These are phyloP conservation scores for Magnusiomyces ingens DNA, from an alignment of 1,139 yeast genomes.

Conservation along the genomic window DNA sequence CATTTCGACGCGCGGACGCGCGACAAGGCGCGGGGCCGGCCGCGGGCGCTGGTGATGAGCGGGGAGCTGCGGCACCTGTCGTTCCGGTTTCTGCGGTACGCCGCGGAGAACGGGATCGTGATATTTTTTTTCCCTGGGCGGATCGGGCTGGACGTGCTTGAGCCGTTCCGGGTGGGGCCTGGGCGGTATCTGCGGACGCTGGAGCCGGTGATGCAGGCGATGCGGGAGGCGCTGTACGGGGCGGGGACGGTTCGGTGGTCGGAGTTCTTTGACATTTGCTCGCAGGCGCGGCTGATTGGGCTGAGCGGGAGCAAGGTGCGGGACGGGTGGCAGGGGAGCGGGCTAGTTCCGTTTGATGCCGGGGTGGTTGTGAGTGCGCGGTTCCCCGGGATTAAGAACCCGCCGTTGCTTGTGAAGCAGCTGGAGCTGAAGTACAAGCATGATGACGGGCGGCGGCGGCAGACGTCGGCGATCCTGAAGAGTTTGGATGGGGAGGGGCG, in stretches of 20 bases:
- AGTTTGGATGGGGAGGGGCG: no score
- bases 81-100: constrained; percentile 9
- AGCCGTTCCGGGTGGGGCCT: constrained; percentile 7
- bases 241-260: background rate
- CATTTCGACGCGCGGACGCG: constrained; percentile 7
- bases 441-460: no score
- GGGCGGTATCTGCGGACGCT: constrained; percentile 1
- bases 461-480: no score
- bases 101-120: constrained; percentile 6
- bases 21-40: background rate
- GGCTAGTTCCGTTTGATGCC: constrained; percentile 2
- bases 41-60: constrained; percentile 5
- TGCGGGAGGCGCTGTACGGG: background rate
- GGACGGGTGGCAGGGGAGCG: background rate
- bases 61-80: constrained; percentile 17
- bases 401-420: constrained; percentile 2
- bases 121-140: constrained; percentile 7
- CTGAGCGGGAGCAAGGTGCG: background rate
- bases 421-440: background rate
- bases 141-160: background rate
- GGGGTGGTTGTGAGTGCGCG: background rate
- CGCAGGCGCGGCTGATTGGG: constrained; percentile 1
- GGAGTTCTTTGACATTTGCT: background rate
- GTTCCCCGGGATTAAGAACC: constrained; percentile 1
- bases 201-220: background rate